These are phyloP conservation scores for Globisporangium lucens DNA, from an alignment of 352 stramenopile species.

Conservation along the genomic window DNA sequence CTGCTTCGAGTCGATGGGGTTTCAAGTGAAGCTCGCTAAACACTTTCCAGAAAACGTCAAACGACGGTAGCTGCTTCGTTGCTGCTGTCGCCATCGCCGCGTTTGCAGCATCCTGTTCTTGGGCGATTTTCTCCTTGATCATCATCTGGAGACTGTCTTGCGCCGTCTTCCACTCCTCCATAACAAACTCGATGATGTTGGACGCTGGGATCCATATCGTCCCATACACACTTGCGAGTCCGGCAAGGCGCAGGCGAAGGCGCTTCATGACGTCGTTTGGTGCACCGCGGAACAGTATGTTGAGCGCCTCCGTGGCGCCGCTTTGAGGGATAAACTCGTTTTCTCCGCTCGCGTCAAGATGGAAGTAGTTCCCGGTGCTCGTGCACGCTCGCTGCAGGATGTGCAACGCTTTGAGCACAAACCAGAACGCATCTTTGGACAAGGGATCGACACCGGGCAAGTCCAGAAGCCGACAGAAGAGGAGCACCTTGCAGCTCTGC, in stretches of 20 bases:
- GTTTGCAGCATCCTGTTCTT: slow-evolving; percentile 6
- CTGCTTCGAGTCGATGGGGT: slow-evolving; percentile 28
- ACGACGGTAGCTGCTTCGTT: slow-evolving; percentile 13
- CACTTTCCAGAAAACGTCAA: slow-evolving; percentile 25
- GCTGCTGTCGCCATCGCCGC: neutral
- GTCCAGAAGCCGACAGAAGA: slow-evolving; percentile 42
- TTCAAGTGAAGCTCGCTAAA: slow-evolving; percentile 33
- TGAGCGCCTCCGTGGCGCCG: slow-evolving; percentile 38
- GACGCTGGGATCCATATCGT: slow-evolving; percentile 53
- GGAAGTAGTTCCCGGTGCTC: slow-evolving; percentile 40
- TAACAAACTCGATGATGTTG: slow-evolving; percentile 38
- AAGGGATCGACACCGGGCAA: slow-evolving; percentile 38
- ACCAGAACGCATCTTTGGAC: slow-evolving; percentile 45
- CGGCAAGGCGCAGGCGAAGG: slow-evolving; percentile 33
- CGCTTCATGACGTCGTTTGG: slow-evolving; percentile 44
- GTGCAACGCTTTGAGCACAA: slow-evolving; percentile 44
- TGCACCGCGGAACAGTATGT: slow-evolving; percentile 27
- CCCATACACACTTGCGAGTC: slow-evolving; percentile 49
- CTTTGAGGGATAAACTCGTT: slow-evolving; percentile 51
- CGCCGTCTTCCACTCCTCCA: slow-evolving; percentile 44
- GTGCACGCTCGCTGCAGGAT: slow-evolving; percentile 38
- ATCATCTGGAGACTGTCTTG: slow-evolving; percentile 24
- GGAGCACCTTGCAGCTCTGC: slow-evolving; percentile 53
- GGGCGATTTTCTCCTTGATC: slow-evolving; percentile 28
- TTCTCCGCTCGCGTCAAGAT: slow-evolving; percentile 36